Evolutionary conservation across 2,329 filamentous ascomycete species (phyloP).

Genomic region (Fusarium sp.): DNA sequence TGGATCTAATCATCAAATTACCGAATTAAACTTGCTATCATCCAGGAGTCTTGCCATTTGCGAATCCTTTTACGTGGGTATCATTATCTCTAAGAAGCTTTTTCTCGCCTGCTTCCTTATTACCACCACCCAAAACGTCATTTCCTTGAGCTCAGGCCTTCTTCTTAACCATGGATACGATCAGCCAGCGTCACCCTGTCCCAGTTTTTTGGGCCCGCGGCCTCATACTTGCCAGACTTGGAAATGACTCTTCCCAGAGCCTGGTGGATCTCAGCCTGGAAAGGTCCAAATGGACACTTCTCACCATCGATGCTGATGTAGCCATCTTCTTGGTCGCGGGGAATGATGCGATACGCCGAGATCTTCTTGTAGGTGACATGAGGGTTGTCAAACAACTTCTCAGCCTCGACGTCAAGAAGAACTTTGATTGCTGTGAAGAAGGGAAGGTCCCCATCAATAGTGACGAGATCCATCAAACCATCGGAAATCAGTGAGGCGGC

Average conservation of each 20-base stretch:
- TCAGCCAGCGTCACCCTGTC: conserved; percentile 56
- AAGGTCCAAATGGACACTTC: conserved; percentile 84
- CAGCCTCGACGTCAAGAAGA: conserved; percentile 78
- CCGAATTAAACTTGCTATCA: conserved; percentile 6
- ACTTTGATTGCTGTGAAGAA: conserved; percentile 75
- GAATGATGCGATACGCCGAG: conserved; percentile 86
- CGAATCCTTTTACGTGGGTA: conserved; percentile 40
- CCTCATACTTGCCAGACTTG: conserved; percentile 80
- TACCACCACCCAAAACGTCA: neutral
- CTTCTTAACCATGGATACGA: conserved; percentile 46
- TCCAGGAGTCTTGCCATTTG: conserved; percentile 12
- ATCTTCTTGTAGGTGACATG: conserved; percentile 87
- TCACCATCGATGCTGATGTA: conserved; percentile 97
- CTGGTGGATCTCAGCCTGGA: conserved; percentile 90
- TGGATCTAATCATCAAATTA: neutral
- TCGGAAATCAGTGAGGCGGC: conserved; percentile 84
- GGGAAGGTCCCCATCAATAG: conserved; percentile 80
- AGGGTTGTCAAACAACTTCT: conserved; percentile 82
- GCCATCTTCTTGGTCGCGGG: conserved; percentile 77
- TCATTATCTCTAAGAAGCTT: conserved; percentile 38
- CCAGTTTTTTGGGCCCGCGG: conserved; percentile 66
- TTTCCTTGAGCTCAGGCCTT: neutral
- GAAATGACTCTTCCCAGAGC: conserved; percentile 88
- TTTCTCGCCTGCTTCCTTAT: conserved; percentile 5
- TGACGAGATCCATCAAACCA: conserved; percentile 87